These are phyloP conservation scores for Leucaena leucocephala DNA, from an alignment of 306 rosid species.

Conservation along the genomic window DNA sequence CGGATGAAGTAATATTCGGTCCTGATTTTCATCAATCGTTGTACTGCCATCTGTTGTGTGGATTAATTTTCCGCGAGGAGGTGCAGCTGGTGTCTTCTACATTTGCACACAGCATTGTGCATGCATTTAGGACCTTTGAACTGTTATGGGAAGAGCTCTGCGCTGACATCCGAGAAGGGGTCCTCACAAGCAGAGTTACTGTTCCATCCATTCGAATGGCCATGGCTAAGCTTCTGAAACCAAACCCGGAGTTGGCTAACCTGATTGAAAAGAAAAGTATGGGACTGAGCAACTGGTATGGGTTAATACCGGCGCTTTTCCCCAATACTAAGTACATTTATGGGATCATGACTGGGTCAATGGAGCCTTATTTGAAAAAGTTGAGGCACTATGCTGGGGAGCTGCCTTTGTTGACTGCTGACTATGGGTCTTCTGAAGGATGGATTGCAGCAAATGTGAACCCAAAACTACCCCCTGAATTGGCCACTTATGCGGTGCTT, in stretches of 20 bases:
- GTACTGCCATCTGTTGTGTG: background rate
- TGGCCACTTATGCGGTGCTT: background rate
- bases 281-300: background rate
- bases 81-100: background rate
- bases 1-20: background rate
- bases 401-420: background rate
- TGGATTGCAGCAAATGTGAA: background rate
- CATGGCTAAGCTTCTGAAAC: background rate
- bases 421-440: background rate
- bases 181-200: background rate
- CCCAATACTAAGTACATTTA: background rate
- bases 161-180: background rate
- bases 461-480: background rate
- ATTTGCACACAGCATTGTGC: background rate
- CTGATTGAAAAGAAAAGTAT: background rate
- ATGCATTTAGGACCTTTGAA: background rate
- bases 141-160: background rate
- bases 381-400: background rate
- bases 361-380: background rate
- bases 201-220: background rate
- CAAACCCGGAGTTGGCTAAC: background rate
- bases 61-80: background rate
- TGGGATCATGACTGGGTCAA: background rate
- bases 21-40: background rate
- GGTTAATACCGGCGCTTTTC: background rate